These are phyloP conservation scores for Aspergillus avenaceus DNA, from an alignment of 495 filamentous ascomycete genomes.

Conservation along the genomic window DNA sequence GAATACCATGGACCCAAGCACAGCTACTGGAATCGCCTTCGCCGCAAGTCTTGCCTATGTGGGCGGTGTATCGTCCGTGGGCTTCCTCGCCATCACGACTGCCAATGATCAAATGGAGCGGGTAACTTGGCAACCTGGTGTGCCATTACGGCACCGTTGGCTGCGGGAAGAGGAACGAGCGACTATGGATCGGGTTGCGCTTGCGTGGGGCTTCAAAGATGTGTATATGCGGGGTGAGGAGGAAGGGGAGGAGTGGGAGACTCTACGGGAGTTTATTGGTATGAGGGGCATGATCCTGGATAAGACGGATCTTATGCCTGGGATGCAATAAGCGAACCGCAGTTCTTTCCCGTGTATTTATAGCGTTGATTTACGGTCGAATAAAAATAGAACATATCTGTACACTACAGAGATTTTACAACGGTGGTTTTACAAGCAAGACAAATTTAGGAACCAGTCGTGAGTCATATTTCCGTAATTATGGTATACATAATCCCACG, in stretches of 20 bases:
- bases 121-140: conserved; percentile 79
- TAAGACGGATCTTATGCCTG: conserved; percentile 79
- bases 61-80: conserved; percentile 70
- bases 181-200: conserved; percentile 80
- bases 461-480: conserved; percentile 37
- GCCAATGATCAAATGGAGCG: conserved; percentile 92
- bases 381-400: neutral
- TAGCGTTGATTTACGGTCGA: neutral
- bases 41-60: conserved; percentile 78
- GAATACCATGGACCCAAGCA: conserved; percentile 63
- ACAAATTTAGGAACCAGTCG: conserved; percentile 10
- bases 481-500: conserved; percentile 31
- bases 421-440: neutral
- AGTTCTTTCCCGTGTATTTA: neutral
- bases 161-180: conserved; percentile 86
- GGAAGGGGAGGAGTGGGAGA: conserved; percentile 84
- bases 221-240: conserved; percentile 78
- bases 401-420: neutral
- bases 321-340: conserved; percentile 62
- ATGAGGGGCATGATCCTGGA: conserved; percentile 87
- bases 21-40: conserved; percentile 75
- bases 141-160: conserved; percentile 81
- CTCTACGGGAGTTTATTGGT: conserved; percentile 72
- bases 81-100: conserved; percentile 77
- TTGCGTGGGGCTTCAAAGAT: conserved; percentile 87